phyloP scores from a whole-genome alignment of 2,329 filamentous ascomycete species.

The Paraphoma sp. region DNA sequence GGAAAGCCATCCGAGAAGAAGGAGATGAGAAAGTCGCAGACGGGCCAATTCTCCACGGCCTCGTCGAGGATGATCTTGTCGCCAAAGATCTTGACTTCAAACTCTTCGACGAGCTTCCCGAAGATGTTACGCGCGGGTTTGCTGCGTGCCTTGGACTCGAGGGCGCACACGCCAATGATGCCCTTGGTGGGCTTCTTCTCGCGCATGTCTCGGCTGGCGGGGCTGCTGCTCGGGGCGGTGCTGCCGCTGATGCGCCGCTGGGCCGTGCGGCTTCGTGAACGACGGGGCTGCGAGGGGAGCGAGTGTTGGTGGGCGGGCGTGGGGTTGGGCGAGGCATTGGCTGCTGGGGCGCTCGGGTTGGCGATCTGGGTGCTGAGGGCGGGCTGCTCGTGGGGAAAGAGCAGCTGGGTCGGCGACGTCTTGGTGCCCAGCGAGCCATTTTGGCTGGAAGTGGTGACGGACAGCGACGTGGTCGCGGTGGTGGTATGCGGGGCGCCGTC shows the following conservation, averaged over 20 bases:
- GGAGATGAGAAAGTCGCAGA: conserved; percentile 95
- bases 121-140: conserved; percentile 97
- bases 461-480: conserved; percentile 53
- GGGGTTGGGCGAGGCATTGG: conserved; percentile 23
- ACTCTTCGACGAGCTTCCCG: conserved; percentile 89
- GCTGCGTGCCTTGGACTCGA: conserved; percentile 94
- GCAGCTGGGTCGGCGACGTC: conserved; percentile 47
- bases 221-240: conserved; percentile 82
- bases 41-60: conserved; percentile 93
- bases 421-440: conserved; percentile 49
- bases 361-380: conserved; percentile 8
- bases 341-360: conserved; percentile 16
- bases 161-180: conserved; percentile 88
- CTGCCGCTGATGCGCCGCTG: conserved; percentile 82
- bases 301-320: conserved; percentile 19
- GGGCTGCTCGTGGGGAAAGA: conserved; percentile 41
- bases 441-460: conserved; percentile 53
- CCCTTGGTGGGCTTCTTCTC: conserved; percentile 62
- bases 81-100: conserved; percentile 96
- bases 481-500: conserved; percentile 43
- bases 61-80: conserved; percentile 99
- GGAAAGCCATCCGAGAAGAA: conserved; percentile 99
- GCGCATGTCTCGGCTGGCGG: conserved; percentile 67
- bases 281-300: conserved; percentile 25
- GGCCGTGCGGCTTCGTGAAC: conserved; percentile 54